Evolutionary conservation across 176 grass and related monocot genomes (phyloP), one percentile per base, ranked within the genome.

Genomic region (Eremochloa ophiuroides): DNA sequence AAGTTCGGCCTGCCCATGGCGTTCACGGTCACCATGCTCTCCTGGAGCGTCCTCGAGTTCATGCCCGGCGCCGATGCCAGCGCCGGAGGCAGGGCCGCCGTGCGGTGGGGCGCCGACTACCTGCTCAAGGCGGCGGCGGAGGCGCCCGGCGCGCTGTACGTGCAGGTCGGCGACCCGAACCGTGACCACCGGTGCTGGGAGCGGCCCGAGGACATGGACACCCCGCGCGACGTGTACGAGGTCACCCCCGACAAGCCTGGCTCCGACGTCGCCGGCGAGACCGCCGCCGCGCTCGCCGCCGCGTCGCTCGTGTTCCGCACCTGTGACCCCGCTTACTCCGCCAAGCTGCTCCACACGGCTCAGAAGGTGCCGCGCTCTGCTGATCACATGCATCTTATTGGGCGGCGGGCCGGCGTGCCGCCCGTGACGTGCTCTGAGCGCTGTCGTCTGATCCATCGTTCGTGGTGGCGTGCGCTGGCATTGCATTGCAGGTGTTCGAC

Each of bases 171-270:
- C 10, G 55, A 58, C 7, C 55, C 55, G 9, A 25, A 26, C n/a
- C 55, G 10, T 1, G 55, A 58, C 8, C 55, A 58, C 55, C 8
- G 9, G 2, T 97, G 94, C 89, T 97, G 94, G 94, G 94, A 97
- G 77, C 75, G 94, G 5, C 91, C 94, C 4, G 94, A 97, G 86
- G 94, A 97, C 79, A 97, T 97, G 94, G 94, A 97, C 87, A 97
- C 94, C 22, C 89, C 94, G 1, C 85, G 94, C 53, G 92, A 91
- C 20, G 91, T 94, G 1, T 97, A 92, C 89, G 86, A 80, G 67
- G 94, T 97, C 87, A 94, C 94, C 14, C 55, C 55, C 1, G 55
- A 58, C 3, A 58, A 5, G 55, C 55, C 55, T 25, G 95, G 95
- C 2, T 98, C 92, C 22, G 92, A 98, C 73, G 83, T 91, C 47